These are phyloP conservation scores for Pyrenophora seminiperda DNA, from an alignment of 2,329 filamentous ascomycete species.

Conservation along the genomic window DNA sequence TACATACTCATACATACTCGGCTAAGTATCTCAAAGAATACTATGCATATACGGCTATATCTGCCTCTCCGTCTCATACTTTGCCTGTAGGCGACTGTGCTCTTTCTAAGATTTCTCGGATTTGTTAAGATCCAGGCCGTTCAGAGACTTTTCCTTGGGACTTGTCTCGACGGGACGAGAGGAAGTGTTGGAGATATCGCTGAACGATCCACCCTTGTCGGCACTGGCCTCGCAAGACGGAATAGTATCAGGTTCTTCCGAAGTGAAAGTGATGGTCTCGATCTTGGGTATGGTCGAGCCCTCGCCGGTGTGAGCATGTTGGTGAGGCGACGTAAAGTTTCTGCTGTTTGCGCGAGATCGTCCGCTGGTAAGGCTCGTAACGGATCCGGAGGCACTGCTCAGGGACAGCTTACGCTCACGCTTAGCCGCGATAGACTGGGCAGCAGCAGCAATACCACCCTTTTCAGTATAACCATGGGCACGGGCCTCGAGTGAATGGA, in stretches of 20 bases:
- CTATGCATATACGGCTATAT: no score
- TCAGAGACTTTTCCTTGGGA: slow-evolving; percentile 10
- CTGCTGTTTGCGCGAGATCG: slow-evolving; percentile 20
- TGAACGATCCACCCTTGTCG: slow-evolving; percentile 30
- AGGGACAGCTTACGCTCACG: slow-evolving; percentile 28
- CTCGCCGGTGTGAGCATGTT: slow-evolving; percentile 39
- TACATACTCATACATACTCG: no score
- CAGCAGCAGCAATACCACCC: slow-evolving; percentile 45
- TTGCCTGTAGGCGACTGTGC: neutral
- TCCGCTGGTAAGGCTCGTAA: neutral
- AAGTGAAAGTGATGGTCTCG: slow-evolving; percentile 39
- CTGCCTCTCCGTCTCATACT: neutral
- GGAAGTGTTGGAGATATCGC: slow-evolving; percentile 18
- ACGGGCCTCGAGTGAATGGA: slow-evolving; percentile 51
- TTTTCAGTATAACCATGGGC: slow-evolving; percentile 44
- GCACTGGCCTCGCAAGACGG: slow-evolving; percentile 42
- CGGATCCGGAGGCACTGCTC: slow-evolving; percentile 14
- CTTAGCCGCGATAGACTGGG: slow-evolving; percentile 48
- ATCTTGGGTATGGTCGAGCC: slow-evolving; percentile 40
- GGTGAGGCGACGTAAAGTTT: slow-evolving; percentile 20
- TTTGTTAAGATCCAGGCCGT: neutral
- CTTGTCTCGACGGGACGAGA: slow-evolving; percentile 3
- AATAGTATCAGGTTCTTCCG: slow-evolving; percentile 39
- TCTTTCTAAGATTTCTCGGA: neutral
- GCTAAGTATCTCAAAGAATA: no score